These are phyloP conservation scores for Asterochloris sp. DNA, from an alignment of 139 green algal genomes.

Conservation along the genomic window DNA sequence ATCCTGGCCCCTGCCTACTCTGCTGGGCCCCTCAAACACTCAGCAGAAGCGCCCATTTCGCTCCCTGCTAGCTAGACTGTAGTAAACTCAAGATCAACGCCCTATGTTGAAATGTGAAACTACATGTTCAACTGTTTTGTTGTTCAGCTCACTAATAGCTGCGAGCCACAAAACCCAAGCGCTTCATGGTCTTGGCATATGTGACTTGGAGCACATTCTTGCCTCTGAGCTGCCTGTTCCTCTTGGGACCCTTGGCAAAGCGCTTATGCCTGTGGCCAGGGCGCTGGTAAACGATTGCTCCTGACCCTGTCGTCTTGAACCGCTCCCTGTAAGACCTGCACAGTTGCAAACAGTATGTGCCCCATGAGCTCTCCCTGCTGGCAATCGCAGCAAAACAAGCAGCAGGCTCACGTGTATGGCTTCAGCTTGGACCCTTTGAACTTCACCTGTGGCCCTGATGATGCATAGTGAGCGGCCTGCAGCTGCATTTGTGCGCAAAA, in stretches of 20 bases:
- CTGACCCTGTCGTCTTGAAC: slow-evolving; percentile 41
- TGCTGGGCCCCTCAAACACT: no score
- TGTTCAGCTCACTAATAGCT: slow-evolving; percentile 4
- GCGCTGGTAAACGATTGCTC: slow-evolving; percentile 27
- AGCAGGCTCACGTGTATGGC: slow-evolving; percentile 27
- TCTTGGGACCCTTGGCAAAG: slow-evolving; percentile 31
- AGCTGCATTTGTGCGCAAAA: no score
- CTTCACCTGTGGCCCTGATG: not conserved
- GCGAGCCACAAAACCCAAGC: slow-evolving; percentile 31
- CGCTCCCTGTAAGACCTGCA: slow-evolving; percentile 41
- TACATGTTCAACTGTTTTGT: no score
- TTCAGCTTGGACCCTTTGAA: slow-evolving; percentile 42
- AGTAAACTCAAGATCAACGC: no score
- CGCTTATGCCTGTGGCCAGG: slow-evolving; percentile 47
- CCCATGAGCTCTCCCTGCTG: not conserved
- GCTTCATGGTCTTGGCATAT: slow-evolving; percentile 36
- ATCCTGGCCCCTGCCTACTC: no score
- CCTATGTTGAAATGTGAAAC: no score
- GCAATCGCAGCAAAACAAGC: not conserved
- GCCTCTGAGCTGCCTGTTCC: slow-evolving; percentile 19
- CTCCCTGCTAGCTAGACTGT: no score
- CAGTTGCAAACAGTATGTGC: not conserved
- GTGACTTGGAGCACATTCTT: slow-evolving; percentile 14
- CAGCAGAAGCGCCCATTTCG: no score
- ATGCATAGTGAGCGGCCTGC: no score